phyloP scores from a whole-genome alignment of 2,329 filamentous ascomycete species.

The Cladosporium cucumerinum region DNA sequence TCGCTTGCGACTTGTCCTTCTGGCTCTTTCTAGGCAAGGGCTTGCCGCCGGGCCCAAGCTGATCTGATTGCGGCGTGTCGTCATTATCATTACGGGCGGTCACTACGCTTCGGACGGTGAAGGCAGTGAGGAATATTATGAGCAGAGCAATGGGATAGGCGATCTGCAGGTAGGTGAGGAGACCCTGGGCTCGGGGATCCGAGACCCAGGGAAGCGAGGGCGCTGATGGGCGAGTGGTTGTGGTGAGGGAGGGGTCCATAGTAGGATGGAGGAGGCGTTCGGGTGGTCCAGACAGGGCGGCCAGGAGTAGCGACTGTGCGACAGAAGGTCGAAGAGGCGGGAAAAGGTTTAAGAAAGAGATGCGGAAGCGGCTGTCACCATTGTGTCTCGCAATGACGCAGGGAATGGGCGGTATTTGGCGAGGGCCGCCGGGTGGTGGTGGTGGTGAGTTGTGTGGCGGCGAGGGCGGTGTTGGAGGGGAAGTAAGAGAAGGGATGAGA shows the following conservation, averaged over 20 bases:
- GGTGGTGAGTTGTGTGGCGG: neutral
- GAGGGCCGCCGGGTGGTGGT: neutral
- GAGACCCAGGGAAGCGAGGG: constrained; percentile 32
- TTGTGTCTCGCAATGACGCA: constrained; percentile 14
- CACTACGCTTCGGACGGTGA: constrained; percentile 59
- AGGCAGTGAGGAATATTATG: constrained; percentile 60
- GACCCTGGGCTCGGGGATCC: constrained; percentile 40
- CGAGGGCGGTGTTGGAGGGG: neutral
- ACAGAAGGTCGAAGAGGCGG: constrained; percentile 14
- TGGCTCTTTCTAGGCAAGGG: constrained; percentile 67
- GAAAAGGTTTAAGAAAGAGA: constrained; percentile 9
- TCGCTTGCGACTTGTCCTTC: constrained; percentile 41
- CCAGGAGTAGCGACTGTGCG: constrained; percentile 15
- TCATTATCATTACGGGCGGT: constrained; percentile 47
- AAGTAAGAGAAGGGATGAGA: neutral
- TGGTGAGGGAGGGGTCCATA: constrained; percentile 14
- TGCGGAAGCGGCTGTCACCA: constrained; percentile 10
- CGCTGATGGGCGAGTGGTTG: constrained; percentile 9
- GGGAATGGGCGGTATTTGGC: neutral
- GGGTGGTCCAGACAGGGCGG: constrained; percentile 1
- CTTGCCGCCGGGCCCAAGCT: constrained; percentile 81
- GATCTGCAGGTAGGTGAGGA: constrained; percentile 52
- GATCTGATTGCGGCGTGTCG: constrained; percentile 37
- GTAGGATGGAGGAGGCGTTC: neutral
- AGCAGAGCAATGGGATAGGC: constrained; percentile 63